Conservation (phyloP, 306 rosid genomes). For the Betula pendula region DNA sequence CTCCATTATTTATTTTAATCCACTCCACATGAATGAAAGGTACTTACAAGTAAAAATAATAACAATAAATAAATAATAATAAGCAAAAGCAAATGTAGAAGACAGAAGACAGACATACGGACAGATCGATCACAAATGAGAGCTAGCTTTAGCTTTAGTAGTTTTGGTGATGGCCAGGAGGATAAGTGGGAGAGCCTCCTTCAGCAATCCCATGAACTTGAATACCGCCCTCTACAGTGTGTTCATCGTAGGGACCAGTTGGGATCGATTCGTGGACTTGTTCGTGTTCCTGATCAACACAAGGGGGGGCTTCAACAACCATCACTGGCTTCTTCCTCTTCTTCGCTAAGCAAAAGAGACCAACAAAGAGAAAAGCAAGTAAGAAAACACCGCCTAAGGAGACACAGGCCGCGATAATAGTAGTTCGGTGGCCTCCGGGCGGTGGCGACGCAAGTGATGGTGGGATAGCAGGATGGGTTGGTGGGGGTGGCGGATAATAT, state of each 20-base stretch:
- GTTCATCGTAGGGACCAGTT: constrained; percentile 1
- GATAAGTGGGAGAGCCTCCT: neutral
- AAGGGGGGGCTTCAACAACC: constrained; percentile 35
- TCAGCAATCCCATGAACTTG: neutral
- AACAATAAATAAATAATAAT: neutral
- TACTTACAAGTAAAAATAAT: neutral
- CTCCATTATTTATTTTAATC: neutral
- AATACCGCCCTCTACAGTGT: neutral
- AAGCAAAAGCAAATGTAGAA: neutral
- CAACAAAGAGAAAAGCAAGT: constrained; percentile 50
- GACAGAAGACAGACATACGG: no score
- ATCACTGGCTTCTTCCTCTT: constrained; percentile 40
- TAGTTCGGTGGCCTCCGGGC: constrained; percentile 38
- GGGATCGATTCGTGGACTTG: neutral
- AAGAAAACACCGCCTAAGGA: constrained; percentile 45
- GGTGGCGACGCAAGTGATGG: constrained; percentile 38
- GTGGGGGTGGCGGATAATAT: neutral
- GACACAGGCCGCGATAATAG: constrained; percentile 51
- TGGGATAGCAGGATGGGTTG: constrained; percentile 15
- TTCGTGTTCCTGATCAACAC: constrained; percentile 29
- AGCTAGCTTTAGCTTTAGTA: neutral
- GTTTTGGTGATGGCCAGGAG: neutral
- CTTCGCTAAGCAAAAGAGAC: constrained; percentile 48
- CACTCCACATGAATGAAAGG: neutral
- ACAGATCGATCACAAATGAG: neutral